Conservation (phyloP, 2,329 filamentous ascomycete genomes). For the Trichoderma lentiforme region DNA sequence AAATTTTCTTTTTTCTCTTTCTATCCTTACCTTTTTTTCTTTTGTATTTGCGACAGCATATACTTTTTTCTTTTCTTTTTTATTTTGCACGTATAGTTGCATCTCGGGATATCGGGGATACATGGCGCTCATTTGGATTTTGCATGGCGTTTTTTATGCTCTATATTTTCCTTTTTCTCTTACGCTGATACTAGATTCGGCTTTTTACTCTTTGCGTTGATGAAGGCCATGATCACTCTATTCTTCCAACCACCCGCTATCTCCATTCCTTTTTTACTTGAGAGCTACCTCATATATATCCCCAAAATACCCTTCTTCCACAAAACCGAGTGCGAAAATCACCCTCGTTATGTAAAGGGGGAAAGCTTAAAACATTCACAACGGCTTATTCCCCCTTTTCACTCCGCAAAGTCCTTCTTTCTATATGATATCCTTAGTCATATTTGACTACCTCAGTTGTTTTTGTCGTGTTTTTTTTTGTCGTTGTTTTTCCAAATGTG, state of each 20-base stretch:
- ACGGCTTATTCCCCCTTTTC: not conserved
- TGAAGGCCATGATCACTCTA: conserved; percentile 14
- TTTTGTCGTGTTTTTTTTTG: conserved; percentile 10
- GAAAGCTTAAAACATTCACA: not conserved
- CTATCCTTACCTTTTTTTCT: not conserved
- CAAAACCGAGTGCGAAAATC: conserved; percentile 4
- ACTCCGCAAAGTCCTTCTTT: conserved; percentile 1
- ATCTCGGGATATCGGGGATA: conserved; percentile 14
- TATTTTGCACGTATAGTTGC: conserved; percentile 11
- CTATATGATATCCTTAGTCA: conserved; percentile 15
- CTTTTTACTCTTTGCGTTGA: not conserved
- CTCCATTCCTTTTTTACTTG: conserved; percentile 7
- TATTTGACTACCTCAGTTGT: conserved; percentile 3
- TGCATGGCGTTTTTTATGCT: conserved; percentile 14
- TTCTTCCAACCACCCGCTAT: conserved; percentile 7
- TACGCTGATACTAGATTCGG: not conserved
- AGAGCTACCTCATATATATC: conserved; percentile 1
- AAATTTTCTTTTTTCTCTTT: not conserved
- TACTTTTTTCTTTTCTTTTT: conserved; percentile 7
- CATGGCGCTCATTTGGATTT: conserved; percentile 18
- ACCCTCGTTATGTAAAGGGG: not conserved
- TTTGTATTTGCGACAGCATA: conserved; percentile 15
- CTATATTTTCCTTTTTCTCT: not conserved
- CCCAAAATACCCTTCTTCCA: conserved; percentile 6
- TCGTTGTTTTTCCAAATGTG: conserved; percentile 12